Evolutionary conservation across 1,284 basidiomycete genomes (phyloP).

Genomic region (Xerocomus minutiporus): DNA sequence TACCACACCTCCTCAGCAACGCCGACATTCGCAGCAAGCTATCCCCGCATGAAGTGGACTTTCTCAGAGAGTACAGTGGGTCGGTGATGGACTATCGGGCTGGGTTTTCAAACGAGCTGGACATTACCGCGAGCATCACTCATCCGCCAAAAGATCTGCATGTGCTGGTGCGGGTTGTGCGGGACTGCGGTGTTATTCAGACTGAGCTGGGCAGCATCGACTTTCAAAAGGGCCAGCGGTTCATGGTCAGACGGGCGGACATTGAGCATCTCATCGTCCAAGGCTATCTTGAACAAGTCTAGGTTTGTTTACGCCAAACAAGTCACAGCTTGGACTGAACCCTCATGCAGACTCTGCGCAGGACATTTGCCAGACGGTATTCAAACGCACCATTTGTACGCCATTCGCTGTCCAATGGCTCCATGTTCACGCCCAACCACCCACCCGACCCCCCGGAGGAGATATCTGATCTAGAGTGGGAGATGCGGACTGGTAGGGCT

Average conservation of each 20-base stretch:
- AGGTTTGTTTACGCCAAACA: conserved; percentile 35
- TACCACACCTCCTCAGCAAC: conserved; percentile 79
- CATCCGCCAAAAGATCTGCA: conserved; percentile 80
- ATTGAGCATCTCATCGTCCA: conserved; percentile 91
- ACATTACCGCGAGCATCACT: conserved; percentile 75
- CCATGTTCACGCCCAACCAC: conserved; percentile 29
- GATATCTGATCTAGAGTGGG: conserved; percentile 53
- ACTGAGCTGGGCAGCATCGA: conserved; percentile 85
- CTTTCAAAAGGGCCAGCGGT: conserved; percentile 84
- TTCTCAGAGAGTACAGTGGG: conserved; percentile 77
- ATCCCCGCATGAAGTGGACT: conserved; percentile 89
- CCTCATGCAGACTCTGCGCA: conserved; percentile 9
- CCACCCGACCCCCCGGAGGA: conserved; percentile 5
- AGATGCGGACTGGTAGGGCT: conserved; percentile 56
- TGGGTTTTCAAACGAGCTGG: conserved; percentile 82
- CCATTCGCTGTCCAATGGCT: too few species aligned
- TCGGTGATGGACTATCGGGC: conserved; percentile 81
- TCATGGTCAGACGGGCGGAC: conserved; percentile 80
- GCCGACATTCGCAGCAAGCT: conserved; percentile 74
- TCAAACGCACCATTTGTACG: background rate
- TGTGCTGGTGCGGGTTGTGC: conserved; percentile 72
- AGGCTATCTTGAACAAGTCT: conserved; percentile 80
- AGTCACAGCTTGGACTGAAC: conserved; percentile 3
- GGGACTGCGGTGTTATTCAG: conserved; percentile 85
- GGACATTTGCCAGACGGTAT: conserved; percentile 3